Evolutionary conservation across 495 filamentous ascomycete species (phyloP).

Genomic region (Aspergillus heteromorphus): DNA sequence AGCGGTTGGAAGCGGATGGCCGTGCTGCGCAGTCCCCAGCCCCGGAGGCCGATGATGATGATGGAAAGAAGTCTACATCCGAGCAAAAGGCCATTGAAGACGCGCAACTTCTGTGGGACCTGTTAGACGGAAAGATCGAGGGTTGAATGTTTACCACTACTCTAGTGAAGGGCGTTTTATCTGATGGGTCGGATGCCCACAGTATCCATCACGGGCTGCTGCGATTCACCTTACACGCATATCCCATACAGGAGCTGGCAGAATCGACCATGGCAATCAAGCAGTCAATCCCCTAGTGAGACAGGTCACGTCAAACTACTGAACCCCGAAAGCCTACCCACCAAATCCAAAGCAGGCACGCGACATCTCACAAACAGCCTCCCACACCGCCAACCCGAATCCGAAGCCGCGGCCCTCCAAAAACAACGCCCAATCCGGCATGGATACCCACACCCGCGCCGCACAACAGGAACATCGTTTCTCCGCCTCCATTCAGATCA

Average conservation of each 20-base stretch:
- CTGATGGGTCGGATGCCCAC: too few species aligned
- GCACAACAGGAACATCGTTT: constrained; percentile 8
- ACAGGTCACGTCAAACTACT: too few species aligned
- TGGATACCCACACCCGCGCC: background rate
- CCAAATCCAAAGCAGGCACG: too few species aligned
- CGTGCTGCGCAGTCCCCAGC: constrained; percentile 13
- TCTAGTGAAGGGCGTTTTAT: too few species aligned
- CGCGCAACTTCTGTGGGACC: constrained; percentile 32
- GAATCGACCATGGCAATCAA: too few species aligned
- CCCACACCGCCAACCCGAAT: background rate
- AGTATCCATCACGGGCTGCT: too few species aligned
- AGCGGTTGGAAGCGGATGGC: constrained; percentile 51
- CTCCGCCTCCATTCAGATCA: constrained; percentile 8
- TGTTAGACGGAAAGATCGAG: constrained; percentile 25
- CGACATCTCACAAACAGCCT: too few species aligned
- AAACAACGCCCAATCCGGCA: background rate
- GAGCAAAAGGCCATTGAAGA: constrained; percentile 20
- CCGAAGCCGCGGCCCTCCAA: too few species aligned
- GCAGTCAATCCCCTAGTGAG: too few species aligned
- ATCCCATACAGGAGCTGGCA: too few species aligned
- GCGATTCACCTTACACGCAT: too few species aligned
- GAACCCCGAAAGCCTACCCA: too few species aligned
- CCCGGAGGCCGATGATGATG: background rate
- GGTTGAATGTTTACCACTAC: background rate
- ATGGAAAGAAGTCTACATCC: constrained; percentile 4